Conservation (phyloP, 768 basidiomycete species). For the Pulveroboletus frians region DNA sequence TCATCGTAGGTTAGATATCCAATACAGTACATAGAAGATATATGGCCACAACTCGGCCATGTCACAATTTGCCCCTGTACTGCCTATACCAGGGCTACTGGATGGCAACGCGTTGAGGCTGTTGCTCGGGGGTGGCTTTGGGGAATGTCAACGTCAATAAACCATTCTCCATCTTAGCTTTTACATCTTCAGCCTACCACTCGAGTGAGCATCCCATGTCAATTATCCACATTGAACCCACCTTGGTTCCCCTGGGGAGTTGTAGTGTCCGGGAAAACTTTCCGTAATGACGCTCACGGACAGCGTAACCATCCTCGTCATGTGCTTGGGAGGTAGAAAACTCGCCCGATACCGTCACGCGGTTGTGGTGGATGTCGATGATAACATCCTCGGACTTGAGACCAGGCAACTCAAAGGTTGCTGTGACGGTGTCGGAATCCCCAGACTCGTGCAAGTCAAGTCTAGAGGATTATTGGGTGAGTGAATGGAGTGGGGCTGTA, state of each 20-base stretch:
- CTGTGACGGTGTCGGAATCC: constrained; percentile 34
- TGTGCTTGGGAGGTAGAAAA: constrained; percentile 29
- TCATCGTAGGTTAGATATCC: too few species aligned
- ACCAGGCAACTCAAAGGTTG: constrained; percentile 48
- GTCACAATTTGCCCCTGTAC: too few species aligned
- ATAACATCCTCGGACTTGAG: constrained; percentile 44
- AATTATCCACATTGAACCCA: constrained; percentile 6
- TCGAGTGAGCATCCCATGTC: background rate
- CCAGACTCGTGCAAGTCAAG: constrained; percentile 45
- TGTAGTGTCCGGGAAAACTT: constrained; percentile 34
- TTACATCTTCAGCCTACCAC: constrained; percentile 39
- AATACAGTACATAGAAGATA: too few species aligned
- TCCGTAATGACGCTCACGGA: constrained; percentile 41
- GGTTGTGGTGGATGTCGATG: constrained; percentile 39
- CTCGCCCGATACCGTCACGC: constrained; percentile 46
- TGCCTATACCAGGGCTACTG: too few species aligned
- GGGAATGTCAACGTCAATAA: constrained; percentile 45
- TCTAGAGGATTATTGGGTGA: constrained; percentile 10
- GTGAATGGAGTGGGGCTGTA: background rate
- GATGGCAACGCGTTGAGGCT: constrained; percentile 35
- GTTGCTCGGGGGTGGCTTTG: constrained; percentile 22
- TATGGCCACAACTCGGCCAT: too few species aligned
- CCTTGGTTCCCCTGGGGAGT: constrained; percentile 27
- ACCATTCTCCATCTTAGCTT: constrained; percentile 42
- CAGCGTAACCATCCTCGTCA: constrained; percentile 36